These are phyloP conservation scores for Phaeophleospora eucalypticola DNA, from an alignment of 2,329 filamentous ascomycete genomes.

Conservation along the genomic window DNA sequence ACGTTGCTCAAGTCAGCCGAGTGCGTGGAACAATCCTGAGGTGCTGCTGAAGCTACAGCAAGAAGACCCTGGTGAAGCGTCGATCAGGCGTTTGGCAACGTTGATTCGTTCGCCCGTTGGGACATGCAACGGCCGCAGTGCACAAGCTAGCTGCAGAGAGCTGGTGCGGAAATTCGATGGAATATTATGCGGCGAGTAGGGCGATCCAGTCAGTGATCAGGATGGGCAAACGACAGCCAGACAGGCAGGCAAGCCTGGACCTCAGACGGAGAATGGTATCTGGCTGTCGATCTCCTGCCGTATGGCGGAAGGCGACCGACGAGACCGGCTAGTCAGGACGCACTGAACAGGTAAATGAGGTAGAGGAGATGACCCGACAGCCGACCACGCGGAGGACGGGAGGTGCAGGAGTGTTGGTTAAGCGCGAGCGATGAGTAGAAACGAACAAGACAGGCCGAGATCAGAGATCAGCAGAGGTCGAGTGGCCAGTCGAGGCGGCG, in stretches of 20 bases:
- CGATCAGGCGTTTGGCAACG: conserved; percentile 14
- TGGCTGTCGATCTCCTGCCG: neutral
- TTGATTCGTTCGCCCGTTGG: conserved; percentile 16
- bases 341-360: neutral
- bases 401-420: neutral
- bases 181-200: conserved; percentile 17
- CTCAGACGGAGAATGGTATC: neutral
- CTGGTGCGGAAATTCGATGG: conserved; percentile 21
- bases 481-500: neutral
- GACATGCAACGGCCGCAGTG: conserved; percentile 12
- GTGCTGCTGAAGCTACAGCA: conserved; percentile 8
- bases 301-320: neutral
- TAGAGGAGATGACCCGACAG: neutral
- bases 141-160: conserved; percentile 18
- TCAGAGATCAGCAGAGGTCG: neutral
- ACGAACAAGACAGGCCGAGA: neutral
- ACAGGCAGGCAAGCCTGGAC: conserved; percentile 11
- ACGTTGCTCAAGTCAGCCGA: conserved; percentile 15
- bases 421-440: neutral
- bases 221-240: conserved; percentile 8
- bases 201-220: conserved; percentile 18
- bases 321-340: conserved; percentile 4
- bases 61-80: conserved; percentile 18
- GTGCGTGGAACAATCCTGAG: conserved; percentile 9
- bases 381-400: neutral